Percentiles rank a stretch among this genome's conserved stretches.
Conservation (phyloP, 768 basidiomycete genomes). For the Suillus tomentosus region DNA sequence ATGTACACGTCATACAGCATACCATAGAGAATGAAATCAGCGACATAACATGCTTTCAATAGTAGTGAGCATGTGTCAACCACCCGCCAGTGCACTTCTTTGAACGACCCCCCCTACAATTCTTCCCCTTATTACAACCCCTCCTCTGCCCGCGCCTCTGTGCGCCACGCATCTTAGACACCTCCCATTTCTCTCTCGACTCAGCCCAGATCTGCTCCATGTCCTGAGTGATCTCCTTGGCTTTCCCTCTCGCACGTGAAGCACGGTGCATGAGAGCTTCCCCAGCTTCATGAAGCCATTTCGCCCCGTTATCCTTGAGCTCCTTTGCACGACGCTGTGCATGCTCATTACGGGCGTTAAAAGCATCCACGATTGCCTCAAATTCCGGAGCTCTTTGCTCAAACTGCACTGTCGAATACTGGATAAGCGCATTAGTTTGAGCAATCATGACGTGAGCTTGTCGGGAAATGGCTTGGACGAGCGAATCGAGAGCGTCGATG, state of each 20-base stretch:
- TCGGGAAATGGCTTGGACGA: slow-evolving; percentile 50
- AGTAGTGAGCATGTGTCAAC: background rate
- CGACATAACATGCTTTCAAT: background rate
- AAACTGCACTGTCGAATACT: slow-evolving; percentile 40
- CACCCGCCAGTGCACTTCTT: slow-evolving; percentile 8
- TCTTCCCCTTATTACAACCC: background rate
- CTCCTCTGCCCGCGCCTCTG: background rate
- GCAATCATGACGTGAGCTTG: slow-evolving; percentile 37
- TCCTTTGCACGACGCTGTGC: slow-evolving; percentile 57
- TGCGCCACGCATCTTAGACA: background rate
- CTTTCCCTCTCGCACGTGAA: slow-evolving; percentile 43
- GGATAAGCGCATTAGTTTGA: slow-evolving; percentile 43
- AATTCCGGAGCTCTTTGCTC: slow-evolving; percentile 41
- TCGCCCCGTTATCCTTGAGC: slow-evolving; percentile 49
- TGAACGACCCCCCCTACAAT: background rate
- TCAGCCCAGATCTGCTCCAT: slow-evolving; percentile 12
- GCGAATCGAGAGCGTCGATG: slow-evolving; percentile 58
- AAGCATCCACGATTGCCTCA: slow-evolving; percentile 39
- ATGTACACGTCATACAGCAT: slow-evolving; percentile 7
- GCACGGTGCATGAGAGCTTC: slow-evolving; percentile 45
- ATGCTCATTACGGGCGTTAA: slow-evolving; percentile 51
- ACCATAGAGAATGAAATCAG: slow-evolving; percentile 1
- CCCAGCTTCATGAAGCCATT: slow-evolving; percentile 45
- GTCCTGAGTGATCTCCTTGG: slow-evolving; percentile 41
- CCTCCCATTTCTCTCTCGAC: slow-evolving; percentile 6